These are phyloP conservation scores for Phytophthora constricta DNA, from an alignment of 352 stramenopile species.

Conservation along the genomic window DNA sequence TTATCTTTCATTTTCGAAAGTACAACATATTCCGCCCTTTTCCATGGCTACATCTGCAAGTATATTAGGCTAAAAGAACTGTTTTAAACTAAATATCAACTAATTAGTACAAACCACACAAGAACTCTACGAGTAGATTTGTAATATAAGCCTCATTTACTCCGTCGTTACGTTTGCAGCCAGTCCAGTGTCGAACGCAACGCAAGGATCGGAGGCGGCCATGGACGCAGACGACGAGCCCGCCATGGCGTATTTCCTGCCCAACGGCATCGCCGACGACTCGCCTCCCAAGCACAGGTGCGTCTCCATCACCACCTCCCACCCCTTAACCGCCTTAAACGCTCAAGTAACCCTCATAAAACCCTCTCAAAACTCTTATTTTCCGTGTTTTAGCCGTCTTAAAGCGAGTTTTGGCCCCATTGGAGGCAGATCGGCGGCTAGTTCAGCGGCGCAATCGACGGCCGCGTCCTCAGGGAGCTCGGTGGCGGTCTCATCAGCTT, in stretches of 20 bases:
- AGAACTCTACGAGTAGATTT: too few species aligned
- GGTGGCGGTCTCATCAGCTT: slow-evolving; percentile 4
- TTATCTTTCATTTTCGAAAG: too few species aligned
- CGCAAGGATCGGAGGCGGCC: slow-evolving; percentile 11
- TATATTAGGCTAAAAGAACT: too few species aligned
- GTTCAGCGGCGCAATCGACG: neutral
- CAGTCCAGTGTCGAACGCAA: slow-evolving; percentile 14
- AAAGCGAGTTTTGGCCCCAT: slow-evolving; percentile 58
- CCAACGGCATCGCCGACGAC: slow-evolving; percentile 85
- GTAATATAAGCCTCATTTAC: too few species aligned
- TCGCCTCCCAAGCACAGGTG: slow-evolving; percentile 77
- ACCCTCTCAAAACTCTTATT: neutral
- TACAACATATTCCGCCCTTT: too few species aligned
- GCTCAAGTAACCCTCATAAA: slow-evolving; percentile 9
- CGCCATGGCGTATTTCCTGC: slow-evolving; percentile 83
- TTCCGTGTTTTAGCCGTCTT: slow-evolving; percentile 19
- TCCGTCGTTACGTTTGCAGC: slow-evolving; percentile 2
- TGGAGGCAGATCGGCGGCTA: slow-evolving; percentile 35
- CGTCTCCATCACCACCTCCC: slow-evolving; percentile 9
- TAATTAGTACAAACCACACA: too few species aligned
- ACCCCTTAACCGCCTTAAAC: neutral
- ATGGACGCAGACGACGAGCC: slow-evolving; percentile 67
- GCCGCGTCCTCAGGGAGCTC: slow-evolving; percentile 1
- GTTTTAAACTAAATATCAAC: too few species aligned
- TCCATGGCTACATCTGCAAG: too few species aligned